phyloP scores from a whole-genome alignment of 495 filamentous ascomycete genomes.

The Podospora pseudocomata region DNA sequence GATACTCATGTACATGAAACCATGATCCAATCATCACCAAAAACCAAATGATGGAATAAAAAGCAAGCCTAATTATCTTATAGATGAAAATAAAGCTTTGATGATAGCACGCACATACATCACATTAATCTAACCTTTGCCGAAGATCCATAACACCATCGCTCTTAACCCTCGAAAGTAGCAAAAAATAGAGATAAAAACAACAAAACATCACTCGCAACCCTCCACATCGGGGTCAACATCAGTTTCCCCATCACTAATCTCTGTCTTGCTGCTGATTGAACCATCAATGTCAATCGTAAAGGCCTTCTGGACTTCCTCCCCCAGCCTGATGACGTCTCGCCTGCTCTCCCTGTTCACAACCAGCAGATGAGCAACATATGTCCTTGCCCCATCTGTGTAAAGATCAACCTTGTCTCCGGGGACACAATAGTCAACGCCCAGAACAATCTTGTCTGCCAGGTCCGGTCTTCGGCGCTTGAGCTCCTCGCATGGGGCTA shows the following conservation, averaged over 20 bases:
- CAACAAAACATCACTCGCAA: background rate
- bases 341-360: constrained; percentile 20
- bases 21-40: too few relatives aligned
- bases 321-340: constrained; percentile 23
- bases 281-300: constrained; percentile 15
- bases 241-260: background rate
- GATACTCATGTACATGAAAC: too few relatives aligned
- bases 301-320: constrained; percentile 23
- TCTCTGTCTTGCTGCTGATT: background rate
- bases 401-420: constrained; percentile 22
- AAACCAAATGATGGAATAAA: background rate
- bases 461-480: constrained; percentile 26
- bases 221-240: background rate
- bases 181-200: background rate
- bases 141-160: background rate
- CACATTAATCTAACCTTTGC: background rate
- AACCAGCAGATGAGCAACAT: constrained; percentile 29
- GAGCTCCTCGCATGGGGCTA: constrained; percentile 29
- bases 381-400: constrained; percentile 29
- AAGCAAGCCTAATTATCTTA: background rate
- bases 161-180: background rate
- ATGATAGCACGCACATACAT: background rate
- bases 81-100: background rate
- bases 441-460: constrained; percentile 22
- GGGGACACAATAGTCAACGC: constrained; percentile 22